Evolutionary conservation across 2,329 filamentous ascomycete species (phyloP).

Genomic region (Alternaria sp.): DNA sequence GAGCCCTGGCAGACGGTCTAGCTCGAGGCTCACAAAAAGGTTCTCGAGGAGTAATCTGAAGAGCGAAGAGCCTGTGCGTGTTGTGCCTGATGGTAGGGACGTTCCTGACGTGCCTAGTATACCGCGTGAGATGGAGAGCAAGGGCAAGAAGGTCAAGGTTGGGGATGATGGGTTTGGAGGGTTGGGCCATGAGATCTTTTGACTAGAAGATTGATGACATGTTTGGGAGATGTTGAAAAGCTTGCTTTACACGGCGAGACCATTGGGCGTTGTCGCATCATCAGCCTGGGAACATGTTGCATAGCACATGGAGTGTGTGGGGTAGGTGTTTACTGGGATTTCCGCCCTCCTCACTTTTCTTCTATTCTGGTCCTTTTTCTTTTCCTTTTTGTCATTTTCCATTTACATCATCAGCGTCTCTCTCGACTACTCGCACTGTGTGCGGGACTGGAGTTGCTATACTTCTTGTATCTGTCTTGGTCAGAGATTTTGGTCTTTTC

Average conservation of each 20-base stretch:
- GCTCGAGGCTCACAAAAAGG: slow-evolving; percentile 21
- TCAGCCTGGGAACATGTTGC: background rate
- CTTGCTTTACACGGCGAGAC: background rate
- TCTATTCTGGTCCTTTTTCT: background rate
- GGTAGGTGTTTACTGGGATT: background rate
- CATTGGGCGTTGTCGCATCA: background rate
- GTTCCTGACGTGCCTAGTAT: slow-evolving; percentile 23
- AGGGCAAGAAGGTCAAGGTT: slow-evolving; percentile 25
- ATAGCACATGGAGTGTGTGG: background rate
- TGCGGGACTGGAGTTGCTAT: background rate
- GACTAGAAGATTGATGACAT: slow-evolving; percentile 5
- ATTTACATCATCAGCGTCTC: background rate
- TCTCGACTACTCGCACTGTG: background rate
- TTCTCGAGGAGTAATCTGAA: slow-evolving; percentile 17
- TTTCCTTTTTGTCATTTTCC: background rate
- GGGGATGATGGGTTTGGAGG: slow-evolving; percentile 42
- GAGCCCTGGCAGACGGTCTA: slow-evolving; percentile 17
- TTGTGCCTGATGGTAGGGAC: slow-evolving; percentile 36
- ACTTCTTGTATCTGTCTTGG: background rate
- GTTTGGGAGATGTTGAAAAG: background rate
- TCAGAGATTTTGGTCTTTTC: background rate
- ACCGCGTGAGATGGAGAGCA: slow-evolving; percentile 28
- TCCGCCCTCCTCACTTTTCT: background rate
- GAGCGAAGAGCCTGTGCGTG: slow-evolving; percentile 26
- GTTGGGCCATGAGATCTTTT: slow-evolving; percentile 47